phyloP scores from a whole-genome alignment of 106 monocot genomes.

The Alisma plantagoaquatica region DNA sequence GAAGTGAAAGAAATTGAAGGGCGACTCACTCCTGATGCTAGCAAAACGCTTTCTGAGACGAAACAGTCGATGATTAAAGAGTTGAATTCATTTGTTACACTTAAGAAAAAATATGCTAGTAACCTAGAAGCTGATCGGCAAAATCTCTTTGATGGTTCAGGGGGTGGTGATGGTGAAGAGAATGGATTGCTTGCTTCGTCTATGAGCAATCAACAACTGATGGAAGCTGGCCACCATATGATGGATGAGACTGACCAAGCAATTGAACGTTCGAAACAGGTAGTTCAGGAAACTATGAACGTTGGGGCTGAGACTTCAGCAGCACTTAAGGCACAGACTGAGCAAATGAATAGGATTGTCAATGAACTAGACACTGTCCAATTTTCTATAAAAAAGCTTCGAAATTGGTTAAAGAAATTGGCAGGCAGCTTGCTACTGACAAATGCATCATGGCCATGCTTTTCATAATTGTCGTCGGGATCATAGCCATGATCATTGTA shows the following conservation, averaged over 20 bases:
- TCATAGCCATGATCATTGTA: slow-evolving; percentile 71
- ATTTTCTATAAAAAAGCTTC: slow-evolving; percentile 96
- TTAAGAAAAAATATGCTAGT: slow-evolving; percentile 77
- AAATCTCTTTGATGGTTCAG: slow-evolving; percentile 80
- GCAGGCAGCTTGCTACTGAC: slow-evolving; percentile 91
- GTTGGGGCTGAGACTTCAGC: slow-evolving; percentile 78
- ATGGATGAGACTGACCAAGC: slow-evolving; percentile 90
- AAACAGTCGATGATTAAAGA: slow-evolving; percentile 91
- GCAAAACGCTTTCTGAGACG: slow-evolving; percentile 21
- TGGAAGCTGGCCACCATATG: slow-evolving; percentile 51
- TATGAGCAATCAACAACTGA: slow-evolving; percentile 91
- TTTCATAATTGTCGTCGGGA: slow-evolving; percentile 63
- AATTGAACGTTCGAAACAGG: slow-evolving; percentile 74
- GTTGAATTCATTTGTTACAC: slow-evolving; percentile 67
- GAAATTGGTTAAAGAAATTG: slow-evolving; percentile 77
- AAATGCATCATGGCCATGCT: slow-evolving; percentile 87
- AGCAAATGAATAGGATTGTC: slow-evolving; percentile 96
- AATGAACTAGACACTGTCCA: slow-evolving; percentile 91
- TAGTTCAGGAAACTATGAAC: slow-evolving; percentile 76
- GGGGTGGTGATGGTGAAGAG: slow-evolving; percentile 50
- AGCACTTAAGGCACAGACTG: slow-evolving; percentile 95
- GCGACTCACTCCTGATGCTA: slow-evolving; percentile 5
- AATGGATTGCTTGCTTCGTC: slow-evolving; percentile 66
- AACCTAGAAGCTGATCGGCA: slow-evolving; percentile 60
- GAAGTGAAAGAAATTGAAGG: slow-evolving; percentile 13